Conservation (phyloP, 768 basidiomycete genomes). For the Tulasnella sp. region DNA sequence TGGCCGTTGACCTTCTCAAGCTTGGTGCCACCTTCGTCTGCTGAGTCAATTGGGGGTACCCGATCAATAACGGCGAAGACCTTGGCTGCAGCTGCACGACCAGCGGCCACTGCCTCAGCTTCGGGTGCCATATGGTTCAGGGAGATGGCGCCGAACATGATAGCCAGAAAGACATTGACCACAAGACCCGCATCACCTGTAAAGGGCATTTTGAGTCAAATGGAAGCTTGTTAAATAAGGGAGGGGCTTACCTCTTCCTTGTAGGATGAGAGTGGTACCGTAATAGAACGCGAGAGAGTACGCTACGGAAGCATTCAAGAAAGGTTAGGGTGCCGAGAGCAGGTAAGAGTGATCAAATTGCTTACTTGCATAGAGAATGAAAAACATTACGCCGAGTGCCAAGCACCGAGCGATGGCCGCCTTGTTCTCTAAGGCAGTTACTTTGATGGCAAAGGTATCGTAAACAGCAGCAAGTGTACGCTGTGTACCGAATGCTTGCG, state of each 20-base stretch:
- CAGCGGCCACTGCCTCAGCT: slow-evolving; percentile 54
- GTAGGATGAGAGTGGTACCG: slow-evolving; percentile 40
- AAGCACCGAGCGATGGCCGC: slow-evolving; percentile 35
- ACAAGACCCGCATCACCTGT: neutral
- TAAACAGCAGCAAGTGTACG: slow-evolving; percentile 39
- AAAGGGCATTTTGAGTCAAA: neutral
- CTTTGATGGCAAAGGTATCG: slow-evolving; percentile 38
- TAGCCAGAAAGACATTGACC: neutral
- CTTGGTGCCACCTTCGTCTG: slow-evolving; percentile 39
- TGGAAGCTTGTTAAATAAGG: neutral
- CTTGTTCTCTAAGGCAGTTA: slow-evolving; percentile 35
- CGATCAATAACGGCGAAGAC: slow-evolving; percentile 46
- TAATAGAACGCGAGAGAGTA: slow-evolving; percentile 44
- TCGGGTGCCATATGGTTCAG: slow-evolving; percentile 43
- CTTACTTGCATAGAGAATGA: slow-evolving; percentile 36
- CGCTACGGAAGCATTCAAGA: slow-evolving; percentile 38
- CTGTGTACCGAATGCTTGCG: slow-evolving; percentile 44
- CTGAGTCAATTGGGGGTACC: slow-evolving; percentile 45
- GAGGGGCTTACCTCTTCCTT: slow-evolving; percentile 29
- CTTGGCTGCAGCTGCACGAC: slow-evolving; percentile 42
- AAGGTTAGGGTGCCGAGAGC: neutral
- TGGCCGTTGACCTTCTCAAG: slow-evolving; percentile 39
- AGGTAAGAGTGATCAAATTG: neutral
- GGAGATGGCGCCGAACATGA: slow-evolving; percentile 35
- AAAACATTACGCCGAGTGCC: slow-evolving; percentile 40